Evolutionary conservation across 352 stramenopile genomes (phyloP), one percentile per base, ranked within the genome.

Genomic region (Globisporangium cystogenes): DNA sequence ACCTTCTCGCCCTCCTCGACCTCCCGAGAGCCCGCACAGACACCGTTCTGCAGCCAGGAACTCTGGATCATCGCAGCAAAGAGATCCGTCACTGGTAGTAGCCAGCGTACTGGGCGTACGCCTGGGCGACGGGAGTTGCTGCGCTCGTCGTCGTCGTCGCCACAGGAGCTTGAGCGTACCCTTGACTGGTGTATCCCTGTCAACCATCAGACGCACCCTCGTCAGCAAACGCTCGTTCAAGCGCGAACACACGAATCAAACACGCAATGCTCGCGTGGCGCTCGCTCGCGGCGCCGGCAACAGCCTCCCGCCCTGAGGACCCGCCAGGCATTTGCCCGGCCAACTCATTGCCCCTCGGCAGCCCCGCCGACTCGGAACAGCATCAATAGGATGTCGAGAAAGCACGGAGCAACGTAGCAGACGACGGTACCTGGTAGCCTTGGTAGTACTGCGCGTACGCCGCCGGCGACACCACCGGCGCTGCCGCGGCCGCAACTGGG

Each of bases 371-470:
- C 47, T 52, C 35, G 53, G 44, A 39, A 59, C 43, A 59, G 40
- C 23, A 46, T 59, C 44, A 59, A 59, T 51, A 58, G n/a, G 23
- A 36, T 48, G 41, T 10, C 36, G 48, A 49, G 36, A 24, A 55
- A 33, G 29, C 60, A 51, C 21, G 44, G 41, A 55, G 35, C 51
- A 47, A 65, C 62, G 51, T 53, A 65, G 55, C 49, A 27, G 35
- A 26, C 2, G 27, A 45, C 62, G 48, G 69, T 90, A 90, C 80
- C 78, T 88, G 80, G 44, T 87, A 88, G 71, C 74, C 70, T 70
- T 88, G 76, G 60, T 87, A 87, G 62, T 89, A 90, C 48, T 77
- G 65, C 8, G 65, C 63, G 51, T 81, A 81, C 45, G 68, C 60
- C 5, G 60, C 53, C 1, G 64, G 47, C 7, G 57, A 46, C n/a